Percentiles rank a stretch among this genome's conserved stretches.
phyloP scores from a whole-genome alignment of 164 flowering plant genomes.

The Cinnamomum micranthum region DNA sequence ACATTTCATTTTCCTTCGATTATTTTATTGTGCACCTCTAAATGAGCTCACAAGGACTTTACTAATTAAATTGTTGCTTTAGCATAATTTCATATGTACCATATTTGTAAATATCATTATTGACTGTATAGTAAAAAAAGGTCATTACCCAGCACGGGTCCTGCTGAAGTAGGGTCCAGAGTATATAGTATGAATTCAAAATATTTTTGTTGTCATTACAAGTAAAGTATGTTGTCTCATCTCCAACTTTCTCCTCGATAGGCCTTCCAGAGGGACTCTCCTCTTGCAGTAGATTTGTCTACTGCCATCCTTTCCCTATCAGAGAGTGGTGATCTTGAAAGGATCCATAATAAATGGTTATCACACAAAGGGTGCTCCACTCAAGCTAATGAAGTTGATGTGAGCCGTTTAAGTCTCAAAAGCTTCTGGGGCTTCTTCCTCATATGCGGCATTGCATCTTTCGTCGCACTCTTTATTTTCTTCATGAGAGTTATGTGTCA shows the following conservation, averaged over 20 bases:
- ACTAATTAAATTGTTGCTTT: too few relatives aligned
- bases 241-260: conserved; percentile 18
- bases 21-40: too few relatives aligned
- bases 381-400: conserved; percentile 33
- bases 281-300: conserved; percentile 84
- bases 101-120: too few relatives aligned
- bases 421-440: conserved; percentile 98
- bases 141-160: too few relatives aligned
- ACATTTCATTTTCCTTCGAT: background rate
- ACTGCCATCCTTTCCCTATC: conserved; percentile 85
- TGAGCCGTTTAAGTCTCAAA: conserved; percentile 44
- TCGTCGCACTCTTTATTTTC: conserved; percentile 56
- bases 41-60: too few relatives aligned
- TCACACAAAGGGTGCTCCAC: conserved; percentile 33
- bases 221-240: background rate
- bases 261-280: conserved; percentile 93
- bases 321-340: conserved; percentile 88
- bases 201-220: background rate
- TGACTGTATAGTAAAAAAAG: too few relatives aligned
- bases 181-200: background rate
- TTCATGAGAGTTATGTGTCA: conserved; percentile 46
- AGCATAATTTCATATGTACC: too few relatives aligned
- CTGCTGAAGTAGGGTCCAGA: too few relatives aligned
- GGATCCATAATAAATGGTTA: conserved; percentile 78
- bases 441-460: conserved; percentile 66